phyloP scores from a whole-genome alignment of 2,329 filamentous ascomycete genomes.

The Hypoxylon sp. region DNA sequence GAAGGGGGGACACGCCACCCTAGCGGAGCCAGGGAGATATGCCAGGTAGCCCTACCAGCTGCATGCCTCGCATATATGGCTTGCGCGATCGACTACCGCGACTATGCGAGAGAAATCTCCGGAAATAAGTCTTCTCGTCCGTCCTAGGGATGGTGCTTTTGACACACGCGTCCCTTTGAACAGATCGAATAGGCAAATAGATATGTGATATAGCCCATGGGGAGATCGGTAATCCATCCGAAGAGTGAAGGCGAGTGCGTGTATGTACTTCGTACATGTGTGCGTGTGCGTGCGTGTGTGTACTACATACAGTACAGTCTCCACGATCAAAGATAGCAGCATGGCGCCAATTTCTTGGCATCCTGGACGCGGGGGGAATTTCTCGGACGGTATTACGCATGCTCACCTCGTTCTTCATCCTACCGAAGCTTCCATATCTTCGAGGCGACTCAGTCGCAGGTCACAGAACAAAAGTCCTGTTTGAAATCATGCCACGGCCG shows the following conservation, averaged over 20 bases:
- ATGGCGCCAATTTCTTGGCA: constrained; percentile 11
- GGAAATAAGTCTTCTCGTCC: constrained; percentile 23
- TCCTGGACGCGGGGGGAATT: neutral
- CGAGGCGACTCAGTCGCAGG: constrained; percentile 28
- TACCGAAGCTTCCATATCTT: constrained; percentile 13
- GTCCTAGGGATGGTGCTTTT: constrained; percentile 15
- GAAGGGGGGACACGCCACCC: constrained; percentile 6
- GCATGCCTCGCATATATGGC: constrained; percentile 30
- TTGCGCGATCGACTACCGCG: constrained; percentile 26
- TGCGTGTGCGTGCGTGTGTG: too few species aligned
- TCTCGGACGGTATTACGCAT: neutral
- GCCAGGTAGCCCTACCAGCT: constrained; percentile 32
- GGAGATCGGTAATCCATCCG: neutral
- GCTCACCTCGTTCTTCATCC: constrained; percentile 2
- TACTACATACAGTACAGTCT: too few species aligned
- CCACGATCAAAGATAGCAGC: constrained; percentile 1
- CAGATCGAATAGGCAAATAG: neutral
- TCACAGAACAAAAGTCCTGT: constrained; percentile 29
- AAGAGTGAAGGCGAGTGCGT: neutral
- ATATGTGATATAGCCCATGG: constrained; percentile 1
- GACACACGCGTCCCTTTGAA: too few species aligned
- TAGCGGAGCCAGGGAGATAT: constrained; percentile 27
- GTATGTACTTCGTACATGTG: too few species aligned
- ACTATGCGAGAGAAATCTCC: constrained; percentile 23
- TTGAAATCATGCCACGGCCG: constrained; percentile 26